Conservation (phyloP, 2,329 filamentous ascomycete species). For the Clarireedia monteithiana region DNA sequence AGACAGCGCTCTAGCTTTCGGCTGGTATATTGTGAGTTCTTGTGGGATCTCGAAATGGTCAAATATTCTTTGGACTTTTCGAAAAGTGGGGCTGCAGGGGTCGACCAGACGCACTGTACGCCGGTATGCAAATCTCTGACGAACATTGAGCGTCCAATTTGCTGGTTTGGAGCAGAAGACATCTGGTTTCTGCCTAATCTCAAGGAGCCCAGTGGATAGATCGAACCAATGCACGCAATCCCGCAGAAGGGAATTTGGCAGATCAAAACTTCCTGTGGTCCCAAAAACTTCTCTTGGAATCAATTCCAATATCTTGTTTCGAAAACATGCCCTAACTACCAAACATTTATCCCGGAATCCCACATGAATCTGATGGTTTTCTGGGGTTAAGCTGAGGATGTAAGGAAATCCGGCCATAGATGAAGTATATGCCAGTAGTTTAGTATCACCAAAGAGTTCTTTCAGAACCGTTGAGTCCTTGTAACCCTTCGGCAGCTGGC, state of each 20-base stretch:
- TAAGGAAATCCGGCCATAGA: constrained; percentile 45
- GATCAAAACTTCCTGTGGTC: constrained; percentile 31
- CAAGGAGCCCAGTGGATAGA: constrained; percentile 35
- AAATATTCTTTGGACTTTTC: constrained; percentile 38
- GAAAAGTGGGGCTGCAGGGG: constrained; percentile 36
- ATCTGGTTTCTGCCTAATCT: constrained; percentile 41
- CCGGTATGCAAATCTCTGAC: constrained; percentile 23
- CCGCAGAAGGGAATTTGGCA: constrained; percentile 43
- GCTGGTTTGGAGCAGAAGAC: constrained; percentile 32
- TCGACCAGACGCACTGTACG: constrained; percentile 37
- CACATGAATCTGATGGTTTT: constrained; percentile 44
- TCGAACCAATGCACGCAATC: constrained; percentile 53
- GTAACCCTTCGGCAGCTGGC: constrained; percentile 46
- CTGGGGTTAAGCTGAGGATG: constrained; percentile 28
- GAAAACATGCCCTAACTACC: constrained; percentile 36
- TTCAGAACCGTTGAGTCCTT: constrained; percentile 35
- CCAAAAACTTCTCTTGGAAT: constrained; percentile 31
- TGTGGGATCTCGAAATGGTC: constrained; percentile 38
- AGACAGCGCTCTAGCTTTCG: constrained; percentile 25
- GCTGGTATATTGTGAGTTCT: constrained; percentile 41
- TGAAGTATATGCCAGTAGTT: constrained; percentile 46
- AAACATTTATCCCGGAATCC: constrained; percentile 36
- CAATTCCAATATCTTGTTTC: constrained; percentile 27
- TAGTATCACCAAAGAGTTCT: constrained; percentile 46
- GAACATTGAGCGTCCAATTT: constrained; percentile 36